phyloP scores from a whole-genome alignment of 495 filamentous ascomycete genomes.

The Jackrogersella multiformis region DNA sequence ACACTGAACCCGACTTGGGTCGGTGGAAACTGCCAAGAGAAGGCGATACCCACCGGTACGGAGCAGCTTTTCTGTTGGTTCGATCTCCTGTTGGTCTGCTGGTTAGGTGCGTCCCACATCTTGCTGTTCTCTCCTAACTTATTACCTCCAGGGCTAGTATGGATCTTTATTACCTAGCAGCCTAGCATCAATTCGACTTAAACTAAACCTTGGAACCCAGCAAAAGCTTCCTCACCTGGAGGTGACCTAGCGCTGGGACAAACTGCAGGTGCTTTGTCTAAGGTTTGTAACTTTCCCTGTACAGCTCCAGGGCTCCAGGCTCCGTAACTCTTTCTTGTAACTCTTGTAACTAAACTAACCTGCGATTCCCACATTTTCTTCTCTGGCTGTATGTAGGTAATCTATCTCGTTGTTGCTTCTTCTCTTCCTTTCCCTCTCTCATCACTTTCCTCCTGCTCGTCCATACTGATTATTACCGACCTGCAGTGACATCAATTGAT shows the following conservation, averaged over 20 bases:
- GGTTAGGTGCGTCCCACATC: constrained; percentile 6
- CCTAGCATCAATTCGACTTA: constrained; percentile 35
- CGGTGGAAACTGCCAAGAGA: constrained; percentile 41
- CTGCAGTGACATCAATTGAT: constrained; percentile 21
- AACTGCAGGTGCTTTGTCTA: constrained; percentile 8
- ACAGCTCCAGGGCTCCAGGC: too few relatives aligned
- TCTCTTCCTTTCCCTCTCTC: constrained; percentile 4
- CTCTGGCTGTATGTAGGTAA: too few relatives aligned
- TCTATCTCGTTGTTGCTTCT: constrained; percentile 12
- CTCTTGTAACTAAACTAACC: constrained; percentile 12
- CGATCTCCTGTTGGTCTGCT: constrained; percentile 16
- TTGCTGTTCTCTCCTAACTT: neutral
- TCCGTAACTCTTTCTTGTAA: neutral
- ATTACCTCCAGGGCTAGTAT: too few relatives aligned
- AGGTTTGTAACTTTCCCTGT: too few relatives aligned
- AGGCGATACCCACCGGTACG: constrained; percentile 38
- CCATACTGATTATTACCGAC: neutral
- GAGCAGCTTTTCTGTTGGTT: constrained; percentile 33
- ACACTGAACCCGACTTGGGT: constrained; percentile 2
- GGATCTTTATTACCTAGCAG: too few relatives aligned
- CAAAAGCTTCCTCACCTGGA: constrained; percentile 36
- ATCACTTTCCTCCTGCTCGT: constrained; percentile 8
- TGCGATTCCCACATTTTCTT: constrained; percentile 38
- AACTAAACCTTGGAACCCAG: constrained; percentile 19
- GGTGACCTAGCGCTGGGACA: constrained; percentile 44